Evolutionary conservation across 306 rosid genomes (phyloP), one percentile per base, ranked within the genome.

Genomic region (Fagus sylvatica): DNA sequence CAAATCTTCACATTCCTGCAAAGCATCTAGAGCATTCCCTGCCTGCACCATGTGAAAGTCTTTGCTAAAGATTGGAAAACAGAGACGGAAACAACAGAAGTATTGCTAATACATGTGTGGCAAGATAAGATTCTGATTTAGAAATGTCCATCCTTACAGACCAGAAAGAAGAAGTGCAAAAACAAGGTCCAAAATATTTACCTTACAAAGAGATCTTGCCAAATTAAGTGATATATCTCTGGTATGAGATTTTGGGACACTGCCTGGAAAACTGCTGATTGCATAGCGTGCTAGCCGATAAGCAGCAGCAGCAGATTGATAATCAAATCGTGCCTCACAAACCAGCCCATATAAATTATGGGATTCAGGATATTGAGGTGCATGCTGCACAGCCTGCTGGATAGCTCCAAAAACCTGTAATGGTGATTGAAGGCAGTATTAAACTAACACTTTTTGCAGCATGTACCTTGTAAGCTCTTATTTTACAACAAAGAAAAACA

Each of bases 381-480:
- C 88, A 73, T 65, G 97, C 85, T 90, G 97, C 73, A 89, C 84
- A 48, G 98, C 97, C 90, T 92, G 98, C 85, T 80, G 87, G 86
- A 92, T 94, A 75, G 97, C 98, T 84, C 93, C 95, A 61, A 85
- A 89, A 75, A 94, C 97, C 97, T 94, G 85, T 33, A 59, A 75
- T 68, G 49, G 46, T n/a, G 28, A 53, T 51, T 33, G 74, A 83
- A 64, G 53, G 46, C 79, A 78, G 61, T n/a, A 68, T 79, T 53
- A 46, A 67, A 75, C 53, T 34, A 22, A 78, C 48, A 65, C 32
- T 4, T 13, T 61, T 19, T 74, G n/a, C 41, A 39, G 17, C 13
- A 48, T 55, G 30, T 22, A 48, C n/a, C 15, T 39, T 42, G 39
- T 42, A 33, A 19, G 15, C 62, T 51, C 30, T 59, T 53, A 42